Evolutionary conservation across 2,329 filamentous ascomycete genomes (phyloP), one percentile per base, ranked within the genome.

Genomic region (Penicillium thymicola): DNA sequence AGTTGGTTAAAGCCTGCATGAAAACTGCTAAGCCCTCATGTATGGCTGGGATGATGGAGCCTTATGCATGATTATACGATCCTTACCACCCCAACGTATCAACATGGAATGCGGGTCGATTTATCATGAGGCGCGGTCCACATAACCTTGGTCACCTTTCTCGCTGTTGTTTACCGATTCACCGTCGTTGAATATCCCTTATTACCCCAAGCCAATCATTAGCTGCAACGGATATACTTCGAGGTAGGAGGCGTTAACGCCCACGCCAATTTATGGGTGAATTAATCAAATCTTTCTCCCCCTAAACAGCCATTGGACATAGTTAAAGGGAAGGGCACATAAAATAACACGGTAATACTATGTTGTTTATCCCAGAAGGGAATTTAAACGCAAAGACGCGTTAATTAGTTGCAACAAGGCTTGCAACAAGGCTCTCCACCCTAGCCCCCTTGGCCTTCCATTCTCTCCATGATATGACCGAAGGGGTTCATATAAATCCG

Each of bases 401-500:
- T 11, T 40, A 34, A 32, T 6, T 21, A 16, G 21, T 32, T 14
- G n/a, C 9, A 45, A 25, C 18, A 48, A 41, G 16, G 16, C 23
- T 21, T 21, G 21, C 9, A 45, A 28, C 18, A 48, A 45, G 16
- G 16, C 23, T 21, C n/a, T 40, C 44, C 27, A 34, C 46, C 42
- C 40, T 36, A 21, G 36, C 45, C n/a, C 50, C 52, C 51, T 51
- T 50, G 30, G 32, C 10, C 14, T 42, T 11, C 42, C 59, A 57
- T 59, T 59, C 44, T 36, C 43, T 21, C 27, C 23, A 37, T 14
- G 4, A 37, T 21, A 16, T 34, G 16, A 40, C 14, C 25, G 42
- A 60, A 63, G 62, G 64, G 62, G 50, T 51, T 49, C 11, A 48
- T 58, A 61, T 61, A 63, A 64, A 59, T 51, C 14, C 37, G n/a